phyloP scores from a whole-genome alignment of 345 rosid genomes.

The Hypericum androsaemum region DNA sequence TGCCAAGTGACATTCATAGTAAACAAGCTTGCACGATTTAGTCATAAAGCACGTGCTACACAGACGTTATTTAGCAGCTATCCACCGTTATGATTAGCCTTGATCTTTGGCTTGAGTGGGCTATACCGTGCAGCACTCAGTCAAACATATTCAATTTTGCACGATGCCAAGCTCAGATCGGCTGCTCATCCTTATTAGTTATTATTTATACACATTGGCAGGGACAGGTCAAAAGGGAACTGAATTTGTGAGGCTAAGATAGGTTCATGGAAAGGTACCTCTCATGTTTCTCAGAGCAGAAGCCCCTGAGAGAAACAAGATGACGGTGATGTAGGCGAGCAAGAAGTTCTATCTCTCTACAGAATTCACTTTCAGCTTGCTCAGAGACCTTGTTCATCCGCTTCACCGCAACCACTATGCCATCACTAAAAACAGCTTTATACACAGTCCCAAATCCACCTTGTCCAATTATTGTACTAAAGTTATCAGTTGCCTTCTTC shows the following conservation, averaged over 20 bases:
- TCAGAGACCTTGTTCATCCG: constrained; percentile 64
- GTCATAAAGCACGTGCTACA: too few species aligned
- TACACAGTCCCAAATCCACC: constrained; percentile 93
- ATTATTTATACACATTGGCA: too few species aligned
- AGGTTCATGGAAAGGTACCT: constrained; percentile 33
- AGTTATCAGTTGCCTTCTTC: constrained; percentile 70
- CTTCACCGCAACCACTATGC: constrained; percentile 65
- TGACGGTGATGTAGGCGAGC: constrained; percentile 95
- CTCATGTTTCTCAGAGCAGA: constrained; percentile 57
- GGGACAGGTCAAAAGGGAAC: too few species aligned
- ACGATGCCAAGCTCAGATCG: too few species aligned
- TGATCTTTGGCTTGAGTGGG: too few species aligned
- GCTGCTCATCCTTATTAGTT: too few species aligned
- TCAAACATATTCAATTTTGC: constrained; percentile 10
- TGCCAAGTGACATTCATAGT: constrained; percentile 17
- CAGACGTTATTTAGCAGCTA: too few species aligned
- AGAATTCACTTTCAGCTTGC: constrained; percentile 79
- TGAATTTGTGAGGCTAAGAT: too few species aligned
- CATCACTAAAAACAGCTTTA: constrained; percentile 66
- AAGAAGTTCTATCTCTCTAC: constrained; percentile 90
- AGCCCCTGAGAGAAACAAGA: constrained; percentile 85
- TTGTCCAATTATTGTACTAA: constrained; percentile 55
- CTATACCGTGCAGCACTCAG: not conserved
- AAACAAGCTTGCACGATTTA: too few species aligned
- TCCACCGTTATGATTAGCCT: too few species aligned